Evolutionary conservation across 305 asterid genomes (phyloP).

Genomic region (Fraxinus floribunda): DNA sequence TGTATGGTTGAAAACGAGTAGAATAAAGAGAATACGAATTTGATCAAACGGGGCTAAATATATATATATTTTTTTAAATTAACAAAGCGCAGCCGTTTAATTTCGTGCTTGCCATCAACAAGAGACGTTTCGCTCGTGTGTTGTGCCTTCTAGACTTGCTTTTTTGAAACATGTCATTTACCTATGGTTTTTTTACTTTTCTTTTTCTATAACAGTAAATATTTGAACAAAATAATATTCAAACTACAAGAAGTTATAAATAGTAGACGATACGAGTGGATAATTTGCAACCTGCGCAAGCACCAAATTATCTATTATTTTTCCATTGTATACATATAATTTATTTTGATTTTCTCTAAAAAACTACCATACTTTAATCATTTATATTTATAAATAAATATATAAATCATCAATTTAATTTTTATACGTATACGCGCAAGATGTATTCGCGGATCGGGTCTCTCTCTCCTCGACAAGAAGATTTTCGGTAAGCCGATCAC

Average conservation of each 20-base stretch:
- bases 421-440: conserved; percentile 27
- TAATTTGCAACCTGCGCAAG: background rate
- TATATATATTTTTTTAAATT: too few relatives aligned
- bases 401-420: background rate
- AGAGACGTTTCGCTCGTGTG: too few relatives aligned
- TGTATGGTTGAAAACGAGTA: too few relatives aligned
- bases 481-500: conserved; percentile 61
- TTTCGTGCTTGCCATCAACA: too few relatives aligned
- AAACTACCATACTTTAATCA: background rate
- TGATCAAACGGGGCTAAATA: too few relatives aligned
- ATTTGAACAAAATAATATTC: background rate
- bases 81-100: too few relatives aligned
- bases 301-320: background rate
- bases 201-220: background rate
- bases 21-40: too few relatives aligned
- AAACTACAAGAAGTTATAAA: background rate
- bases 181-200: background rate
- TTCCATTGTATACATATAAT: background rate
- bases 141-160: too few relatives aligned
- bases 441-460: conserved; percentile 34
- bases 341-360: background rate
- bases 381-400: too few relatives aligned
- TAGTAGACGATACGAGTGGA: background rate
- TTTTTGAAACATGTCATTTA: too few relatives aligned
- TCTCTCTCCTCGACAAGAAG: conserved; percentile 33